Evolutionary conservation across 768 basidiomycete genomes (phyloP).

Genomic region (Suillus tomentosus): DNA sequence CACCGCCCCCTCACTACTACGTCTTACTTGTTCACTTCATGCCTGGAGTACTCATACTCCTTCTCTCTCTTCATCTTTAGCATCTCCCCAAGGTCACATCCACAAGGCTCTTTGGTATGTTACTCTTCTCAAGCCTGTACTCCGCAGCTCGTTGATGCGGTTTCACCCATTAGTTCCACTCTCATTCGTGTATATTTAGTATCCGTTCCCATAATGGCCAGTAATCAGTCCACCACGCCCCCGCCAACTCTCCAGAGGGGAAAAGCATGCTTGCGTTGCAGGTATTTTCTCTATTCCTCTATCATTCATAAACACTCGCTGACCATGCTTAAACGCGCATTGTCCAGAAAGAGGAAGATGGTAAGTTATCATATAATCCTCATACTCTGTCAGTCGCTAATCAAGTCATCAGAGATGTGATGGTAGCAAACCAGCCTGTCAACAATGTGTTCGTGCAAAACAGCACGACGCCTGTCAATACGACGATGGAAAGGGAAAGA

Average conservation of each 20-base stretch:
- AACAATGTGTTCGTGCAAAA: slow-evolving; percentile 78
- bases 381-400: slow-evolving; percentile 18
- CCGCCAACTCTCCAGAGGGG: slow-evolving; percentile 59
- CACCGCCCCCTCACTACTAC: not conserved
- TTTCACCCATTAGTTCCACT: slow-evolving; percentile 21
- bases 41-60: slow-evolving; percentile 31
- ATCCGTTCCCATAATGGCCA: slow-evolving; percentile 37
- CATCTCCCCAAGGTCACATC: slow-evolving; percentile 13
- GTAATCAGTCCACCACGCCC: slow-evolving; percentile 29
- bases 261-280: slow-evolving; percentile 74
- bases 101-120: slow-evolving; percentile 13
- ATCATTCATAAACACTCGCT: slow-evolving; percentile 5
- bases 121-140: slow-evolving; percentile 2
- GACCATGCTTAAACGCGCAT: slow-evolving; percentile 18
- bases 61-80: slow-evolving; percentile 20
- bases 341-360: slow-evolving; percentile 69
- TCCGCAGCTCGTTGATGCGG: slow-evolving; percentile 14
- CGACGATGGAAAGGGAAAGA: slow-evolving; percentile 85
- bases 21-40: slow-evolving; percentile 19
- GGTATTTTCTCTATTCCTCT: slow-evolving; percentile 40
- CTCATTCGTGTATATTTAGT: slow-evolving; percentile 38
- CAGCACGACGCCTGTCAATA: slow-evolving; percentile 76
- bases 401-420: slow-evolving; percentile 63
- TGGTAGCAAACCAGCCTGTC: slow-evolving; percentile 74
- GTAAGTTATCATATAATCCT: slow-evolving; percentile 32